Evolutionary conservation across 306 rosid species (phyloP).

Genomic region (Fragaria nilgerrensis): DNA sequence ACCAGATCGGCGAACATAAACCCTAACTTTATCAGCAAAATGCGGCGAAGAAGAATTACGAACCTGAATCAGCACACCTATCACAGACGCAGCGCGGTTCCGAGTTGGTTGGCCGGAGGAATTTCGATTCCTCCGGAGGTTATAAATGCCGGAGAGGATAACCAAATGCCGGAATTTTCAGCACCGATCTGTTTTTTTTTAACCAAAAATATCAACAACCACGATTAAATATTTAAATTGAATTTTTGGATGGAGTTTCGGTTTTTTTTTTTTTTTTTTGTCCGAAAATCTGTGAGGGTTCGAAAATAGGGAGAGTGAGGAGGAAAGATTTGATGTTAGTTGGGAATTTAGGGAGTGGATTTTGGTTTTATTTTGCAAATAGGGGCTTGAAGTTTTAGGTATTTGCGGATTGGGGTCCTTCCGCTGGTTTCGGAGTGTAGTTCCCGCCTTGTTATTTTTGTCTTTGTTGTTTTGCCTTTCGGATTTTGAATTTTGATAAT

Average conservation of each 20-base stretch:
- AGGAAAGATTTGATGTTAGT: conserved; percentile 15
- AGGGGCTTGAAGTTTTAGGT: neutral
- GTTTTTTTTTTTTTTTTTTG: neutral
- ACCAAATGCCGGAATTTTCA: conserved; percentile 15
- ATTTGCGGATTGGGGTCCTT: neutral
- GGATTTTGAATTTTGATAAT: conserved; percentile 1
- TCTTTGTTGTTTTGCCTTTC: neutral
- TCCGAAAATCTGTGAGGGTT: neutral
- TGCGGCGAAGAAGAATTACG: neutral
- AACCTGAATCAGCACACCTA: conserved; percentile 20
- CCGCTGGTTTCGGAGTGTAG: conserved; percentile 27
- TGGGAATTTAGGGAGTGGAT: neutral
- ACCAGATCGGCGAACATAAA: conserved; percentile 26
- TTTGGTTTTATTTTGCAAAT: neutral
- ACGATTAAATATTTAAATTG: neutral
- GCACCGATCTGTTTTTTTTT: conserved; percentile 24
- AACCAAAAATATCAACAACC: neutral
- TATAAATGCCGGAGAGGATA: conserved; percentile 16
- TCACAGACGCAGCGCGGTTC: neutral
- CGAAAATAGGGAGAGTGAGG: conserved; percentile 16
- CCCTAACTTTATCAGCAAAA: conserved; percentile 11
- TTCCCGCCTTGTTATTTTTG: conserved; percentile 41
- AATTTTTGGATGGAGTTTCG: neutral
- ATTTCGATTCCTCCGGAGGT: conserved; percentile 15
- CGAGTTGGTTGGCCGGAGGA: conserved; percentile 19